Conservation (phyloP, 495 filamentous ascomycete species). For the Penicillium bialowiezense region DNA sequence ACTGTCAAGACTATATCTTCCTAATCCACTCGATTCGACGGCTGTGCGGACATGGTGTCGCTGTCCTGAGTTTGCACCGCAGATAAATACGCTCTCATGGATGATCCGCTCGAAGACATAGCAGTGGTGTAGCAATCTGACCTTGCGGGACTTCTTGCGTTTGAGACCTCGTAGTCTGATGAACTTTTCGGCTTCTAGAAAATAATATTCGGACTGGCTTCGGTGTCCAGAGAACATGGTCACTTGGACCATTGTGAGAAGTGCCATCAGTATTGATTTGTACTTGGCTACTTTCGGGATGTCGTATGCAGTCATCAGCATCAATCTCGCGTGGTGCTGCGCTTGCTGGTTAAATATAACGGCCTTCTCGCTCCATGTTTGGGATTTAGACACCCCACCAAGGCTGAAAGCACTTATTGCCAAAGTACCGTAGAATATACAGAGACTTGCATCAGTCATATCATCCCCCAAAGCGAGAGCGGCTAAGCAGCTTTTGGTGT, state of each 20-base stretch:
- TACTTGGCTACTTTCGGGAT: slow-evolving; percentile 23
- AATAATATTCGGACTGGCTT: slow-evolving; percentile 16
- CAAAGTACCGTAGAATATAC: slow-evolving; percentile 20
- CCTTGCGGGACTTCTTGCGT: slow-evolving; percentile 23
- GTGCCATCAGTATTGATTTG: slow-evolving; percentile 27
- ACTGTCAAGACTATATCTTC: slow-evolving; percentile 15
- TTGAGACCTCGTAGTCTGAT: slow-evolving; percentile 23
- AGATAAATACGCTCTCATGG: slow-evolving; percentile 27
- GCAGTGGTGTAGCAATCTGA: slow-evolving; percentile 29
- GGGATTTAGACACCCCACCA: slow-evolving; percentile 16
- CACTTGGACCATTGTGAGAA: slow-evolving; percentile 23
- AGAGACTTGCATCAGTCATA: slow-evolving; percentile 17
- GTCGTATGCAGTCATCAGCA: slow-evolving; percentile 16
- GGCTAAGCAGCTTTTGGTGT: slow-evolving; percentile 22
- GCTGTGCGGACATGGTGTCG: slow-evolving; percentile 10
- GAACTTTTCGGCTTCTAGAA: slow-evolving; percentile 26
- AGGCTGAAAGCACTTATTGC: slow-evolving; percentile 24
- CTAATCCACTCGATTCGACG: slow-evolving; percentile 18
- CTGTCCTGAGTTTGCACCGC: slow-evolving; percentile 15
- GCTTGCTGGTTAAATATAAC: slow-evolving; percentile 16
- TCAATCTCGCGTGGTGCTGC: slow-evolving; percentile 14
- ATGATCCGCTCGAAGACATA: slow-evolving; percentile 29
- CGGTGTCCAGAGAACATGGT: slow-evolving; percentile 17
- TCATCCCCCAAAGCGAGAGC: slow-evolving; percentile 20
- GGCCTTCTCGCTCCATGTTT: slow-evolving; percentile 17